These are phyloP conservation scores for Lycium ferocissimum DNA, from an alignment of 257 asterid species.

Conservation along the genomic window DNA sequence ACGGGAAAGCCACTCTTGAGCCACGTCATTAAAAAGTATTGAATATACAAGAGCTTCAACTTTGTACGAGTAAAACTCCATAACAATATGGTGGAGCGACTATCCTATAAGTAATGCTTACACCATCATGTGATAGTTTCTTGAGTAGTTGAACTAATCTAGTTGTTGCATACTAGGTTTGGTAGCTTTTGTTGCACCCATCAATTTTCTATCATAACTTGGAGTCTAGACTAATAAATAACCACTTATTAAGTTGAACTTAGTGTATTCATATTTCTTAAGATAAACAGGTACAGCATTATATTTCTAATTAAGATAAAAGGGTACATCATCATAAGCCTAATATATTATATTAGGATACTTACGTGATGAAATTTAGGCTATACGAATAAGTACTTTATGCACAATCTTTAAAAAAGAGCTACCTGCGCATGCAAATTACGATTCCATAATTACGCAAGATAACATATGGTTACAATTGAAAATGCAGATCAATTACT, in stretches of 20 bases:
- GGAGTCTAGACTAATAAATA: neutral
- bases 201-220: slow-evolving; percentile 1
- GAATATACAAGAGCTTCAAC: neutral
- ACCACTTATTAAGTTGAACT: neutral
- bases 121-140: neutral
- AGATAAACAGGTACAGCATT: neutral
- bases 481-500: neutral
- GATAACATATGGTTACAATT: neutral
- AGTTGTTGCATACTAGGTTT: slow-evolving; percentile 29
- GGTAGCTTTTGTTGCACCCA: slow-evolving; percentile 50
- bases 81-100: neutral
- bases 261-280: neutral
- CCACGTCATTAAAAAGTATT: no score
- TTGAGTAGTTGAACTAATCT: slow-evolving; percentile 42
- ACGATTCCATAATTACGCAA: neutral
- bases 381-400: neutral
- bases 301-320: no score
- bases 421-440: neutral
- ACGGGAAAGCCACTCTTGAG: no score
- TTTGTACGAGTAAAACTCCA: neutral
- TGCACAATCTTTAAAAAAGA: no score
- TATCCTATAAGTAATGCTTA: neutral
- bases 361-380: neutral
- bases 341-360: neutral
- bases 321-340: no score